These are phyloP conservation scores for Microsporum canis DNA, from an alignment of 2,329 filamentous ascomycete species.

Conservation along the genomic window DNA sequence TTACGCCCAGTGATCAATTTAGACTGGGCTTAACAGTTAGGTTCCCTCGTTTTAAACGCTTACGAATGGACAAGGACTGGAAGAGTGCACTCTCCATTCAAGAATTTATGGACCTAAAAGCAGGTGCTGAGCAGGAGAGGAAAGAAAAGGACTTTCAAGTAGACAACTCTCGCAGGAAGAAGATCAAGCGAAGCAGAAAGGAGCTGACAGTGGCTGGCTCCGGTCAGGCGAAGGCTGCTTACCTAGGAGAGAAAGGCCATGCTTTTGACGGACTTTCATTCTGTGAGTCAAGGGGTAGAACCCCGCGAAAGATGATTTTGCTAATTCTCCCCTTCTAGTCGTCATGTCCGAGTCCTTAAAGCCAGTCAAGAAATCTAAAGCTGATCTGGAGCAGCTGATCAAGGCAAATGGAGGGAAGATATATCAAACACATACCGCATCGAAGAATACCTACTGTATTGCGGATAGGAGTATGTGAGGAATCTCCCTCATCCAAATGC, in stretches of 20 bases:
- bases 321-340: constrained; percentile 23
- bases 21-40: constrained; percentile 65
- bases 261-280: constrained; percentile 70
- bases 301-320: not conserved
- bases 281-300: constrained; percentile 35
- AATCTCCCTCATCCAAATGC: not conserved
- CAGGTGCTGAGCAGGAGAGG: constrained; percentile 56
- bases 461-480: constrained; percentile 55
- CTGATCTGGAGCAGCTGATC: constrained; percentile 66
- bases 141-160: constrained; percentile 67
- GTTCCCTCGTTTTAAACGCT: constrained; percentile 76
- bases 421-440: constrained; percentile 58
- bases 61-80: constrained; percentile 80
- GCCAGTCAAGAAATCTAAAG: constrained; percentile 63
- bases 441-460: constrained; percentile 55
- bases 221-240: constrained; percentile 38
- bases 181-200: constrained; percentile 46
- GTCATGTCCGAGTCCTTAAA: constrained; percentile 49
- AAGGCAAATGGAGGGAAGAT: constrained; percentile 73
- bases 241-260: constrained; percentile 49
- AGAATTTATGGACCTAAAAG: constrained; percentile 63
- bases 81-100: constrained; percentile 63
- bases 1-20: constrained; percentile 66
- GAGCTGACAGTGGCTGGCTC: constrained; percentile 64
- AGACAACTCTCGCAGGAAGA: constrained; percentile 53